These are phyloP conservation scores for Cordyceps cicadae DNA, from an alignment of 2,329 filamentous ascomycete species.

Conservation along the genomic window DNA sequence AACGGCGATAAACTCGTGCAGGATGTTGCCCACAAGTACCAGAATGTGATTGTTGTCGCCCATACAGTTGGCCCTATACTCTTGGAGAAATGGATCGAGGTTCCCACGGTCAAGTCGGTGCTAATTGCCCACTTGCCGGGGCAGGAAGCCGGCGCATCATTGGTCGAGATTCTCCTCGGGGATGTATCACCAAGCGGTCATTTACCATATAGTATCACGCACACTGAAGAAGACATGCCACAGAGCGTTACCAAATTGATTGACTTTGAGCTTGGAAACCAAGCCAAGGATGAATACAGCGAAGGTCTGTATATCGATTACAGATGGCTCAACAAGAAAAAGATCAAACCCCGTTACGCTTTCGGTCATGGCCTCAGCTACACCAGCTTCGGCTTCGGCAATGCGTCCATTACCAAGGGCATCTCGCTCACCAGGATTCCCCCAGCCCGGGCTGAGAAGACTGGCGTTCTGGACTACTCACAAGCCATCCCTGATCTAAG, in stretches of 20 bases:
- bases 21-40: constrained; percentile 50
- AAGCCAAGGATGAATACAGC: constrained; percentile 74
- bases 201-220: constrained; percentile 80
- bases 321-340: constrained; percentile 72
- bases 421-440: constrained; percentile 34
- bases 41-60: constrained; percentile 67
- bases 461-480: constrained; percentile 38
- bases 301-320: constrained; percentile 88
- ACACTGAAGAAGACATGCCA: constrained; percentile 62
- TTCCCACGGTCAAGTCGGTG: constrained; percentile 69
- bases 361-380: constrained; percentile 85
- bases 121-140: constrained; percentile 80
- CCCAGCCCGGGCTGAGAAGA: constrained; percentile 24
- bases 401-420: constrained; percentile 38
- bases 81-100: constrained; percentile 71
- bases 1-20: constrained; percentile 71
- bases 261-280: constrained; percentile 45
- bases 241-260: constrained; percentile 35
- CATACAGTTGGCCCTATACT: constrained; percentile 80
- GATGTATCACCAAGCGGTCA: constrained; percentile 68
- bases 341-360: constrained; percentile 68
- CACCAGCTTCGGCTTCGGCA: constrained; percentile 58
- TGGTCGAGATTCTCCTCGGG: constrained; percentile 73
- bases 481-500: constrained; percentile 42
- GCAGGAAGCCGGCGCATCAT: constrained; percentile 75